Evolutionary conservation across 1,139 yeast genomes (phyloP).

Genomic region (Yamadazyma epiphylla): DNA sequence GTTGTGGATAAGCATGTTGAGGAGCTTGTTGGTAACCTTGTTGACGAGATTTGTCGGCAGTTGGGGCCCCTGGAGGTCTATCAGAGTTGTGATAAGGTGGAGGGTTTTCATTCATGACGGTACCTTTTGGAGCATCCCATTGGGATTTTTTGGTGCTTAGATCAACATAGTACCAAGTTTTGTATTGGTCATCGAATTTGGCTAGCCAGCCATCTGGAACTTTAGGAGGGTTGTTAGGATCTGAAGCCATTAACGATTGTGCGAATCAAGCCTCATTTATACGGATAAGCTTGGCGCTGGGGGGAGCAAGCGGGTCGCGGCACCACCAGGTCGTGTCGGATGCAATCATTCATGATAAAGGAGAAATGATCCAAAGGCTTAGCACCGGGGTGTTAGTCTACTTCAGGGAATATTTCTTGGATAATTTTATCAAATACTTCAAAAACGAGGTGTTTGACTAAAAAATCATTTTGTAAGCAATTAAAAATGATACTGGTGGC

Average conservation of each 20-base stretch:
- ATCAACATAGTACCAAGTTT: conserved; percentile 75
- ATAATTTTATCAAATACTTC: conserved; percentile 39
- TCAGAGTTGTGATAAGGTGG: conserved; percentile 34
- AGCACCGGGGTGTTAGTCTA: neutral
- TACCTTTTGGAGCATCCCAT: conserved; percentile 83
- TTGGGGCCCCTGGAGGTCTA: conserved; percentile 1
- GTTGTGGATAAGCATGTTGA: conserved; percentile 12
- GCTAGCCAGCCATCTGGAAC: conserved; percentile 88
- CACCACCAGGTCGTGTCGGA: no score
- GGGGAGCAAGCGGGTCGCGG: no score
- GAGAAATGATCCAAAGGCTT: no score
- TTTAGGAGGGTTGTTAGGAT: conserved; percentile 39
- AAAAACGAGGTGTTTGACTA: conserved; percentile 63
- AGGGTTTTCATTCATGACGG: conserved; percentile 37
- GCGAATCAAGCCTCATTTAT: neutral
- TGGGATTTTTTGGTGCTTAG: conserved; percentile 72
- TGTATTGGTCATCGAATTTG: conserved; percentile 76
- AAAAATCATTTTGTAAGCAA: conserved; percentile 68
- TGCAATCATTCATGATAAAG: neutral
- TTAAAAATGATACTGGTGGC: conserved; percentile 62
- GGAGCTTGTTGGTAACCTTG: conserved; percentile 9
- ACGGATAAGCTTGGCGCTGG: neutral
- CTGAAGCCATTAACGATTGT: conserved; percentile 7
- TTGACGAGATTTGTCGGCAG: conserved; percentile 1
- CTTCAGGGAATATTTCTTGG: conserved; percentile 26